Base-by-base conservation (phyloP, 2,329 filamentous ascomycete species). In the Cladophialophora yegresii region DNA sequence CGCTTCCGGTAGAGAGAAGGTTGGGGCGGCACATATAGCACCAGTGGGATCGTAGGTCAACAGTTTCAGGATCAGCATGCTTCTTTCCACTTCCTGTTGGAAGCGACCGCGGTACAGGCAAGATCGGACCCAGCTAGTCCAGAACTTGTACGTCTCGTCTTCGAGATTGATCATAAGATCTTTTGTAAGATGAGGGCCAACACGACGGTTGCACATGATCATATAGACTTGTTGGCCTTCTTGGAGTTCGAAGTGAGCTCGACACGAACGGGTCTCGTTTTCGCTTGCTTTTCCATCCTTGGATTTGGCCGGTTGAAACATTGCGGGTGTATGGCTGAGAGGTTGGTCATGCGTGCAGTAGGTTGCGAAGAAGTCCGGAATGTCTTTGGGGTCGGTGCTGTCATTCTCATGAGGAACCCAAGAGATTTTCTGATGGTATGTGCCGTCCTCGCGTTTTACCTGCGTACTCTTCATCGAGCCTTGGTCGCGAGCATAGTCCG, bases 21-120 rank as follows among this genome's bases (percentile, higher is more conserved):
- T 92, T 0, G 90, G 89, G 1, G 89, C 84, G 0, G 89, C 90
- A 36, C 92, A 83, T 57, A 92, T 92, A 8, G 89, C 90, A 1
- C 90, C 89, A 0, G 89, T 92, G 0, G 89, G 89, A 72, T 92
- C 89, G 70, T 88, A 92, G 0, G 89, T 92, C 70, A 92, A 80
- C 76, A 92, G 81, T 75, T 92, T 92, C 51, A 92, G 76, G 59
- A 91, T 86, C 80, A 92, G 84, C 57, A 92, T 77, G 72, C 89
- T 91, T 61, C 89, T 82, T 28, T 82, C 81, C 5, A 92, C 87
- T 2, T 89, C 86, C 74, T 92, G 89, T 59, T 87, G 82, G 84
- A 89, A 92, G 36, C 86, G 83, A 4, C 89, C 89, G 64, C 85
- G 86, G 75, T 91, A 92, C 68, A 82, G 86, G 74, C 85, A 88